Percentiles rank a stretch among this genome's conserved stretches.
These are phyloP conservation scores for Lagerstroemia speciosa DNA, from an alignment of 345 rosid species.

Conservation along the genomic window DNA sequence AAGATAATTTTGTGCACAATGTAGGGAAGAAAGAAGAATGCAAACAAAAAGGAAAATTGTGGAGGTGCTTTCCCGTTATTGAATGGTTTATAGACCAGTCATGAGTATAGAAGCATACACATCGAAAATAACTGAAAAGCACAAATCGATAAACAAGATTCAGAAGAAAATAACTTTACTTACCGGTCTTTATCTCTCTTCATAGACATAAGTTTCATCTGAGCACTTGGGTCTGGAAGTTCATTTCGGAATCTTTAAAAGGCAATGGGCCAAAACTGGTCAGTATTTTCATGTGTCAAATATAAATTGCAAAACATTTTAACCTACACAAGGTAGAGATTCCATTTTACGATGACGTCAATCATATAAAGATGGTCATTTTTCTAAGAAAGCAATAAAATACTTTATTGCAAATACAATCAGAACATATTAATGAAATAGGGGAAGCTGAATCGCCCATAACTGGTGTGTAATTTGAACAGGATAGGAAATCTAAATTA, in stretches of 20 bases:
- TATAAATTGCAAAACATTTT: neutral
- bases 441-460: neutral
- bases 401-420: neutral
- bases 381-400: neutral
- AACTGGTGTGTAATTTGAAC: neutral
- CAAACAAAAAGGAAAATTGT: neutral
- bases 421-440: neutral
- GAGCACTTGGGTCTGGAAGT: slow-evolving; percentile 95
- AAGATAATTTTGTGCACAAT: neutral
- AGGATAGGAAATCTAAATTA: neutral
- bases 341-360: neutral
- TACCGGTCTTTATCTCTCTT: slow-evolving; percentile 88
- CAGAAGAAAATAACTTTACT: slow-evolving; percentile 11
- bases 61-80: no score
- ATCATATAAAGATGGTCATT: neutral
- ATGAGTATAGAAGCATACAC: neutral
- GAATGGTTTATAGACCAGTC: no score
- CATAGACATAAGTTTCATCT: slow-evolving; percentile 72
- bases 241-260: slow-evolving; percentile 80
- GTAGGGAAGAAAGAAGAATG: neutral
- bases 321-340: neutral
- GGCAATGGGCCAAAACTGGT: slow-evolving; percentile 7
- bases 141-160: neutral
- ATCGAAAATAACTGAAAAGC: neutral
- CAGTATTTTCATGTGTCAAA: slow-evolving; percentile 5